Evolutionary conservation across 2,329 filamentous ascomycete genomes (phyloP).

Genomic region (Neofusicoccum umdonicola): DNA sequence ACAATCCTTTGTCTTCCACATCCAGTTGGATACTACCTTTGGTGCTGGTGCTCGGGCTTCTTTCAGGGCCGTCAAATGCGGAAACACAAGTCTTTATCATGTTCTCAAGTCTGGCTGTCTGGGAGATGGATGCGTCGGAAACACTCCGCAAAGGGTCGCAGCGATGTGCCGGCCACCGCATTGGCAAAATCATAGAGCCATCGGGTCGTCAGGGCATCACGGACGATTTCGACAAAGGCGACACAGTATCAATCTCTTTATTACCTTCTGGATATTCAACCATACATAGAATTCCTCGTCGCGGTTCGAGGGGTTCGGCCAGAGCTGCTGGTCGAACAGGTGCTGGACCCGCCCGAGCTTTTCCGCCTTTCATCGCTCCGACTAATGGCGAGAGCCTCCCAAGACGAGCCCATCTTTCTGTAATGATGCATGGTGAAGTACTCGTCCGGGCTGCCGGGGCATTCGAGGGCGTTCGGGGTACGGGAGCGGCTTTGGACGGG

Average conservation of each 20-base stretch:
- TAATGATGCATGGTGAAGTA: conserved; percentile 19
- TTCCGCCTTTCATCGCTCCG: conserved; percentile 9
- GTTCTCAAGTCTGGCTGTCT: background rate
- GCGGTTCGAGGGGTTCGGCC: conserved; percentile 8
- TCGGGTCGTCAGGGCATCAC: background rate
- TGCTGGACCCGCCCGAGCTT: conserved; percentile 14
- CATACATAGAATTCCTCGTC: conserved; percentile 9
- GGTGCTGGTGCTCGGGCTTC: background rate
- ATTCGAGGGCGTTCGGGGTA: conserved; percentile 1
- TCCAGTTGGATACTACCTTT: background rate
- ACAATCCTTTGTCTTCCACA: background rate
- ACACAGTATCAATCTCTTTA: background rate
- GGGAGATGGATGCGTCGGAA: background rate
- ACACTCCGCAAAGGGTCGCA: background rate
- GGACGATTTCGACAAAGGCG: background rate
- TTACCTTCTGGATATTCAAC: background rate
- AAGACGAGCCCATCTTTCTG: background rate
- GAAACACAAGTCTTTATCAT: background rate
- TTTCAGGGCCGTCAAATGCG: background rate
- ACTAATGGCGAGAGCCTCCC: conserved; percentile 3
- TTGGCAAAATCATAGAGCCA: background rate
- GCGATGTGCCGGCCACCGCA: background rate
- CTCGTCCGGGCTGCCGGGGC: conserved; percentile 15
- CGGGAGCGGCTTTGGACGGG: conserved; percentile 25
- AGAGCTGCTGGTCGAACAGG: conserved; percentile 16